Percentiles rank a stretch among this genome's conserved stretches.
phyloP scores from a whole-genome alignment of 2,329 filamentous ascomycete genomes.

The Ophiostoma triangulosporum region DNA sequence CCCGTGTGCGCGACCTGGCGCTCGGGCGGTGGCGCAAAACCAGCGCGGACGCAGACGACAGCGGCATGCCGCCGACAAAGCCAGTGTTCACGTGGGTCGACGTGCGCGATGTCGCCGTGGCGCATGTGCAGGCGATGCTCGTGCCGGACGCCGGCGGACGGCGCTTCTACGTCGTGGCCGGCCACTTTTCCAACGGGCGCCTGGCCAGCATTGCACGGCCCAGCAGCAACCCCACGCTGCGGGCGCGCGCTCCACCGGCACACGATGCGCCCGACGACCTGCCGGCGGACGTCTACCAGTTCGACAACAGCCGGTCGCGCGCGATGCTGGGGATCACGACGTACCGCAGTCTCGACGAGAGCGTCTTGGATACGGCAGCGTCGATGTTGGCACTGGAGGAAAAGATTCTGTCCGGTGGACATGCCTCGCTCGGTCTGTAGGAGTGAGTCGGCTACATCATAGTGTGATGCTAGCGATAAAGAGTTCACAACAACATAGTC shows the following conservation, averaged over 20 bases:
- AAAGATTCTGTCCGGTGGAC: too few species aligned
- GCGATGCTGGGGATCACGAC: constrained; percentile 42
- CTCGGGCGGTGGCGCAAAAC: constrained; percentile 40
- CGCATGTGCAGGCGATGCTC: constrained; percentile 1
- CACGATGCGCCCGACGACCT: constrained; percentile 26
- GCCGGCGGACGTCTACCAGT: constrained; percentile 35
- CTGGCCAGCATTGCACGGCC: constrained; percentile 35
- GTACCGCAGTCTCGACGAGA: constrained; percentile 44
- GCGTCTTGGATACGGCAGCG: constrained; percentile 44
- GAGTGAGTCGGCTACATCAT: too few species aligned
- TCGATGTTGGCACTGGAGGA: constrained; percentile 20
- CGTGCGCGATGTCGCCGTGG: constrained; percentile 1
- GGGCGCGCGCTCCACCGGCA: constrained; percentile 19
- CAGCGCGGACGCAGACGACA: constrained; percentile 6
- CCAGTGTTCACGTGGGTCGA: constrained; percentile 30
- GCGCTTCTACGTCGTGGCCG: constrained; percentile 36
- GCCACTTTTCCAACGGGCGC: constrained; percentile 14
- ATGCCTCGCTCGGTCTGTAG: too few species aligned
- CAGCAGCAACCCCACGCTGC: constrained; percentile 20
- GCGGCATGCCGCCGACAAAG: constrained; percentile 42
- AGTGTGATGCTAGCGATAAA: too few species aligned
- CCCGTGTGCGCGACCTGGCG: constrained; percentile 49
- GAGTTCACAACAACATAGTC: too few species aligned
- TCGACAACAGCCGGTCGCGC: constrained; percentile 40
- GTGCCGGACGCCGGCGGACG: constrained; percentile 30